These are phyloP conservation scores for Stipa capillata DNA, from an alignment of 176 grass and related monocot genomes.

Conservation along the genomic window DNA sequence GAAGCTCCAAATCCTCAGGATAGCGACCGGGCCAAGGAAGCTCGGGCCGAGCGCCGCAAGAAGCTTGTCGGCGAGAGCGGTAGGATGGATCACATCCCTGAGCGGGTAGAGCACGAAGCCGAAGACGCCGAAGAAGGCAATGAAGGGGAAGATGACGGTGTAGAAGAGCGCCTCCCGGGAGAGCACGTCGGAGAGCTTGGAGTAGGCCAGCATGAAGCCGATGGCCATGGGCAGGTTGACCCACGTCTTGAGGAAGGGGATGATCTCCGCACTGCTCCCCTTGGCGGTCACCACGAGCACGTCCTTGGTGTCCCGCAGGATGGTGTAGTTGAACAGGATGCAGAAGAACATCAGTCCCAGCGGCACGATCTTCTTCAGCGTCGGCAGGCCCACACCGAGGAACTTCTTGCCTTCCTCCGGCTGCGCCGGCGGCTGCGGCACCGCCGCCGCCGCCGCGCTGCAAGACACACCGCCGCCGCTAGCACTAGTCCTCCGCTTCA, in stretches of 20 bases:
- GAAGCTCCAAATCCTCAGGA: conserved; percentile 86
- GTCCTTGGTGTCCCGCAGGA: conserved; percentile 84
- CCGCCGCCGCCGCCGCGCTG: conserved; percentile 4
- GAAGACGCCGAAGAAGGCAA: conserved; percentile 77
- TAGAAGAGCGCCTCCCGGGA: conserved; percentile 81
- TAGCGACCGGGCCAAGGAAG: conserved; percentile 65
- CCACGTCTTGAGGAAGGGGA: conserved; percentile 88
- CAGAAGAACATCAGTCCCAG: conserved; percentile 92
- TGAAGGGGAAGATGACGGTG: conserved; percentile 79
- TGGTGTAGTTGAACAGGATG: conserved; percentile 91
- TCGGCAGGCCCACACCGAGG: conserved; percentile 50
- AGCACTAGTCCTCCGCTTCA: conserved; percentile 5
- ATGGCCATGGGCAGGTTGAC: conserved; percentile 82
- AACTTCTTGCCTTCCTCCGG: conserved; percentile 31
- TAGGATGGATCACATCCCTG: conserved; percentile 60
- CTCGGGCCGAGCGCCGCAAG: conserved; percentile 64
- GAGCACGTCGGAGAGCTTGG: conserved; percentile 74
- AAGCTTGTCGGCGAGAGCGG: conserved; percentile 62
- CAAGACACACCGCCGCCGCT: background rate
- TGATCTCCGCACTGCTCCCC: conserved; percentile 86
- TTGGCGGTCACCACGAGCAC: conserved; percentile 84
- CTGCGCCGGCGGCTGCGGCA: background rate
- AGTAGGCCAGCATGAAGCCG: conserved; percentile 89
- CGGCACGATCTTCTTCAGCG: conserved; percentile 69
- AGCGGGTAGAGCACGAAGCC: conserved; percentile 79